phyloP scores from a whole-genome alignment of 805 yeast genomes.

The Cyberlindnera amylophila region DNA sequence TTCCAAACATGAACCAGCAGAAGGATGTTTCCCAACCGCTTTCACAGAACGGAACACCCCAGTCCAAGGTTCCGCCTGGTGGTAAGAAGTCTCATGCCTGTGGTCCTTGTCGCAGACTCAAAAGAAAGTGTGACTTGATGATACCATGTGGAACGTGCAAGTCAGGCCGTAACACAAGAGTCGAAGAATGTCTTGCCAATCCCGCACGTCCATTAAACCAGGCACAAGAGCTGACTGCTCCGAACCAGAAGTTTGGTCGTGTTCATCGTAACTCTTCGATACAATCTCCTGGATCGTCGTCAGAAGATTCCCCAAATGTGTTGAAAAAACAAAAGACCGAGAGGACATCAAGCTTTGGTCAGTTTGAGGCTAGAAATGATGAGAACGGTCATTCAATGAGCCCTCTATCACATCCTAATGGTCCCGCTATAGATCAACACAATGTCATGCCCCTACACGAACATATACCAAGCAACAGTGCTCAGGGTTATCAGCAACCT shows the following conservation, averaged over 20 bases:
- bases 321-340: slow-evolving; percentile 5
- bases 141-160: slow-evolving; percentile 28
- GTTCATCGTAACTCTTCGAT: slow-evolving; percentile 10
- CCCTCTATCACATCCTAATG: slow-evolving; percentile 6
- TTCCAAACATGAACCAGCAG: too few relatives aligned
- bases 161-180: slow-evolving; percentile 23
- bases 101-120: slow-evolving; percentile 29
- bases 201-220: slow-evolving; percentile 26
- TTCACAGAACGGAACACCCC: background rate
- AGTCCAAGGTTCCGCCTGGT: background rate
- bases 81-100: slow-evolving; percentile 29
- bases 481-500: too few relatives aligned
- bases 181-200: slow-evolving; percentile 25
- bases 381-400: background rate
- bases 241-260: slow-evolving; percentile 24
- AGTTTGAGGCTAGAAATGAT: slow-evolving; percentile 12
- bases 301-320: slow-evolving; percentile 5
- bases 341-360: slow-evolving; percentile 9
- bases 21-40: background rate
- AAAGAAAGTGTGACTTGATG: slow-evolving; percentile 27
- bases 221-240: slow-evolving; percentile 22
- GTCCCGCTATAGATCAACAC: background rate
- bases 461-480: background rate
- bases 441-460: background rate
- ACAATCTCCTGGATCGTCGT: slow-evolving; percentile 8